Percentiles rank a stretch among this genome's conserved stretches.
These are phyloP conservation scores for Raddia guianensis DNA, from an alignment of 176 grass and related monocot species.

Conservation along the genomic window DNA sequence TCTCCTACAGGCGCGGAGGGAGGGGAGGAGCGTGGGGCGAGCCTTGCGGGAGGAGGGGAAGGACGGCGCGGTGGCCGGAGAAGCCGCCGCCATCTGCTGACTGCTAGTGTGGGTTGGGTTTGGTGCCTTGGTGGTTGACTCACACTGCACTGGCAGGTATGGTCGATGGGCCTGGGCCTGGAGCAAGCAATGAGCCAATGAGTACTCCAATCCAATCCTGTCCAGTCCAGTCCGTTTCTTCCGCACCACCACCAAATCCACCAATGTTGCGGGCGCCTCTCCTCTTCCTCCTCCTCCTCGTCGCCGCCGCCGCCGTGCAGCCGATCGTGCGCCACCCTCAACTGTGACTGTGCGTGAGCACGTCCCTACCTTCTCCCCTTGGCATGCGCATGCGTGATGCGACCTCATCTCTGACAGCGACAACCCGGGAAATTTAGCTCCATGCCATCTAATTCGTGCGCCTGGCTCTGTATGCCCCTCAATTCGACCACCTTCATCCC, in stretches of 20 bases:
- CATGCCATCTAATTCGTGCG: no score
- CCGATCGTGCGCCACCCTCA: conserved; percentile 70
- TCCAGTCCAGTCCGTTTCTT: background rate
- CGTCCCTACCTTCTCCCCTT: background rate
- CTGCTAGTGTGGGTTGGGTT: background rate
- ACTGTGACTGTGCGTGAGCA: conserved; percentile 64
- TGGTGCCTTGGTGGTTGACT: background rate
- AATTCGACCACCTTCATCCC: no score
- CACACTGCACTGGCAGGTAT: background rate
- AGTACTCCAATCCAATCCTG: background rate
- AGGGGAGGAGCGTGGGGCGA: background rate
- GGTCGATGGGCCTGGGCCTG: background rate
- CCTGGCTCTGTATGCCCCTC: no score
- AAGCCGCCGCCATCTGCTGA: conserved; percentile 28
- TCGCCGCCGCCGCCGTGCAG: conserved; percentile 58
- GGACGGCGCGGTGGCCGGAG: conserved; percentile 14
- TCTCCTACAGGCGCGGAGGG: background rate
- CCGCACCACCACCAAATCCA: no score
- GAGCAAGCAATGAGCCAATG: no score
- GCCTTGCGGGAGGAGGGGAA: conserved; percentile 8
- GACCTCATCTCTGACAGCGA: background rate
- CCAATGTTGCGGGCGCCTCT: background rate
- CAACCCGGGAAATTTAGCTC: no score
- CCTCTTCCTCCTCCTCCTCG: background rate
- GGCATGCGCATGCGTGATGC: background rate